phyloP scores from a whole-genome alignment of 2,329 filamentous ascomycete genomes.

The Taxawa tesnikishii region DNA sequence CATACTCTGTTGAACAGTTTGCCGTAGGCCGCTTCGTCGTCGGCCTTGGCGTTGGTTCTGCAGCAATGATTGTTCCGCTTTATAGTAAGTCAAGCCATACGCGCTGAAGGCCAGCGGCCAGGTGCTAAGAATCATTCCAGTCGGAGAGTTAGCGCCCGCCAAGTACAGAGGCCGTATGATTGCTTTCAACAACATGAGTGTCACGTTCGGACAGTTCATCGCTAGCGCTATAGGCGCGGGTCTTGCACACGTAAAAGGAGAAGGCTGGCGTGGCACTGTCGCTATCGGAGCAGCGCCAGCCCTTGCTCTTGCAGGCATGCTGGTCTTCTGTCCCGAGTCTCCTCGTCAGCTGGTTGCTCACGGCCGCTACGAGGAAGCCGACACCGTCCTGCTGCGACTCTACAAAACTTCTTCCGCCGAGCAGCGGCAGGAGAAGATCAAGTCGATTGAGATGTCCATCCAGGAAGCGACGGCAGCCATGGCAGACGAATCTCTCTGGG shows the following conservation, averaged over 20 bases:
- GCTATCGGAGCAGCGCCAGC: slow-evolving; percentile 23
- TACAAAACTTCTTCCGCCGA: slow-evolving; percentile 15
- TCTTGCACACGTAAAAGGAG: slow-evolving; percentile 18
- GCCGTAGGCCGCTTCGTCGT: slow-evolving; percentile 33
- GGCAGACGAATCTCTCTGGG: slow-evolving; percentile 17
- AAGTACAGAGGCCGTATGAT: slow-evolving; percentile 24
- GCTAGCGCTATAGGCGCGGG: slow-evolving; percentile 21
- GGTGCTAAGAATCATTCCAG: no score
- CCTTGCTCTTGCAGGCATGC: slow-evolving; percentile 20
- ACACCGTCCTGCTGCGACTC: slow-evolving; percentile 22
- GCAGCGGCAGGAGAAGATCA: slow-evolving; percentile 13
- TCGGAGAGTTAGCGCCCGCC: slow-evolving; percentile 73
- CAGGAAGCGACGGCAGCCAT: slow-evolving; percentile 18
- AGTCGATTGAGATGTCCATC: slow-evolving; percentile 16
- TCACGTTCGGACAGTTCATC: slow-evolving; percentile 19
- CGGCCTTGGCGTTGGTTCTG: slow-evolving; percentile 37
- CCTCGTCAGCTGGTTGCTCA: slow-evolving; percentile 27
- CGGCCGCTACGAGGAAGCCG: slow-evolving; percentile 19
- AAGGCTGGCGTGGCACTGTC: slow-evolving; percentile 21
- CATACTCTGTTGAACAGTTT: slow-evolving; percentile 27
- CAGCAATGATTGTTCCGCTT: slow-evolving; percentile 29
- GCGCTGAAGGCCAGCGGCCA: no score
- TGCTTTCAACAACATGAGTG: slow-evolving; percentile 26
- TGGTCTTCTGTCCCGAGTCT: slow-evolving; percentile 22
- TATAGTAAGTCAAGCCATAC: slow-evolving; percentile 44